A percentile compares a stretch with the other conserved stretches of the same genome.
Conservation (phyloP, 306 rosid genomes). For the Ziziphus jujuba region DNA sequence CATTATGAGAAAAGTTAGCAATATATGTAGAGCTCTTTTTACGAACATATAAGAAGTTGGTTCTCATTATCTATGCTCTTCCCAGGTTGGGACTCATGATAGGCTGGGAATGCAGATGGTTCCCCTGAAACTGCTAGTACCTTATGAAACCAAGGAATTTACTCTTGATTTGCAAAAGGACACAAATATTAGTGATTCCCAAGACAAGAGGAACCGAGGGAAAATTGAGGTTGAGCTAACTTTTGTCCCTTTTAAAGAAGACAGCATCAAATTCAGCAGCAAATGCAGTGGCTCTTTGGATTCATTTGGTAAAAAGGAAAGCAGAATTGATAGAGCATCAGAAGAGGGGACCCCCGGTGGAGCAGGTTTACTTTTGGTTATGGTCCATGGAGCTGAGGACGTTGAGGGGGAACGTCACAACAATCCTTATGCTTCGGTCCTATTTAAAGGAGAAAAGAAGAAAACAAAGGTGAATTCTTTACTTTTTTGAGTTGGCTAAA, state of each 20-base stretch:
- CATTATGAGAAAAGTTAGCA: too few relatives aligned
- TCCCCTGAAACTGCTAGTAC: constrained; percentile 66
- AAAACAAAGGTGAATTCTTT: constrained; percentile 61
- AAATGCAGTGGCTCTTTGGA: constrained; percentile 38
- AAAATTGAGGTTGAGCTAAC: constrained; percentile 64
- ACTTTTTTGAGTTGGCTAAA: neutral
- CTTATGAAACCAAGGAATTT: constrained; percentile 58
- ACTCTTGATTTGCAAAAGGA: constrained; percentile 76
- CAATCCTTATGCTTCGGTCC: constrained; percentile 70
- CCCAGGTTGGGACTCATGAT: constrained; percentile 86
- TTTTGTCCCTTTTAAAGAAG: constrained; percentile 84
- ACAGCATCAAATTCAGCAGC: constrained; percentile 46
- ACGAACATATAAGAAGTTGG: neutral
- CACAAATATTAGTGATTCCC: constrained; percentile 36
- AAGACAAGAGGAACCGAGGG: constrained; percentile 65
- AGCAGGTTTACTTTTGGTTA: constrained; percentile 80
- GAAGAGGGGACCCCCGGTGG: constrained; percentile 52
- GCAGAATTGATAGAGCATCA: constrained; percentile 35
- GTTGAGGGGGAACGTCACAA: constrained; percentile 82
- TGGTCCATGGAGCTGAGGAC: constrained; percentile 70
- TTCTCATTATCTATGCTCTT: constrained; percentile 13
- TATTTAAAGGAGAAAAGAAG: constrained; percentile 71
- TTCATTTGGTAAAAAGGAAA: constrained; percentile 36
- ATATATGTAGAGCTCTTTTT: too few relatives aligned
- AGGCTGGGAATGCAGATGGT: constrained; percentile 74